These are phyloP conservation scores for Dorcoceras hygrometricum DNA, from an alignment of 257 asterid species.

Conservation along the genomic window DNA sequence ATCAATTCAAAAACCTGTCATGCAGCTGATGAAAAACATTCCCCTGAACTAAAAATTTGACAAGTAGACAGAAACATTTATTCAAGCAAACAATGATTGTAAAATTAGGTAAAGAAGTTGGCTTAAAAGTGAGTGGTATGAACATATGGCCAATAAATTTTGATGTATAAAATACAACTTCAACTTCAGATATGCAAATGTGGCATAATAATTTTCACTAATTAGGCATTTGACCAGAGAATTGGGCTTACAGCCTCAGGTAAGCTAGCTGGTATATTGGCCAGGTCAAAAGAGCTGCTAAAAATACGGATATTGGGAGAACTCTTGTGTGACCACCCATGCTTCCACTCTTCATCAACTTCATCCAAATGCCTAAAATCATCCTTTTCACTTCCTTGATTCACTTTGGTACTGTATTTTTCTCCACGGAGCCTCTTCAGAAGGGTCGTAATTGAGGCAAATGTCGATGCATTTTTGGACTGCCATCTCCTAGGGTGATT, in stretches of 20 bases:
- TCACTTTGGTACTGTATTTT: slow-evolving; percentile 48
- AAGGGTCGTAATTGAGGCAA: slow-evolving; percentile 74
- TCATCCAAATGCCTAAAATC: slow-evolving; percentile 44
- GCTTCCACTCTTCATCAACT: slow-evolving; percentile 64
- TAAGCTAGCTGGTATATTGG: slow-evolving; percentile 56
- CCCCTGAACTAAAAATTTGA: slow-evolving; percentile 6
- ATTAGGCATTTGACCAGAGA: not conserved
- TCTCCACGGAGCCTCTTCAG: slow-evolving; percentile 93
- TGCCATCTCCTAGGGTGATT: slow-evolving; percentile 64
- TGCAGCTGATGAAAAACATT: not conserved
- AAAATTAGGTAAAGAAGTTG: not conserved
- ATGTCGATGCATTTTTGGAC: slow-evolving; percentile 65
- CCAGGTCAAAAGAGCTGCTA: slow-evolving; percentile 68
- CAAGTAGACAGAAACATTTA: not conserved
- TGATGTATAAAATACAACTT: not conserved
- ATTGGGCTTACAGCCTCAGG: slow-evolving; percentile 61
- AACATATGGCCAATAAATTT: not conserved
- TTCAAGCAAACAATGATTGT: not conserved
- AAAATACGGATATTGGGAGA: slow-evolving; percentile 76
- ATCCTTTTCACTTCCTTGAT: slow-evolving; percentile 42
- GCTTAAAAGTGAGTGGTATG: not conserved
- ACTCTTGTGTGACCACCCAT: slow-evolving; percentile 57
- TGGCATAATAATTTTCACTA: not conserved
- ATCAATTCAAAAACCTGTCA: slow-evolving; percentile 21
- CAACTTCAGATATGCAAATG: not conserved